Evolutionary conservation across 352 stramenopile genomes (phyloP), one percentile per base, ranked within the genome.

Genomic region (Phytophthora pini): DNA sequence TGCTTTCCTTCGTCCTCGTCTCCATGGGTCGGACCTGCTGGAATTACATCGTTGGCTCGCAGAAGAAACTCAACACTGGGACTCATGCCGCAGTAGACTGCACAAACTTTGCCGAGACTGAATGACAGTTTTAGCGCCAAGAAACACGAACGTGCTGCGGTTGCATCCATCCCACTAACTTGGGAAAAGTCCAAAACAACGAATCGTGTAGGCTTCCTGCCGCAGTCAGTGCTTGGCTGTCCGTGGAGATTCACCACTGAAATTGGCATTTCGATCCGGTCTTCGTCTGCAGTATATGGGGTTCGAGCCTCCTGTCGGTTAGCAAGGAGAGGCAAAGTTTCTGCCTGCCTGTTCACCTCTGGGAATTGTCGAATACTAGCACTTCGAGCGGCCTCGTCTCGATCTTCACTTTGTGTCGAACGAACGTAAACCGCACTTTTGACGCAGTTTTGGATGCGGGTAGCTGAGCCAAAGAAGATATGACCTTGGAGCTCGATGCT

Each of bases 91-190:
- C 80, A 88, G 24, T 89, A 92, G n/a, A 88, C 77, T 32, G 79
- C 75, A 20, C 70, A 74, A 45, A 92, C 70, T 2, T 72, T 66
- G 53, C 82, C 72, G 4, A 77, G 68, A 32, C 65, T 69, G 29
- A 92, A 87, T 2, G 88, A 70, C 43, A 87, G 67, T 45, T 92
- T 90, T 11, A 93, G 68, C 17, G 79, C 75, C 22, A 90, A 65
- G 50, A 93, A 93, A 46, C 84, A 92, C 1, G 79, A 89, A 6
- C 85, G 66, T 2, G 84, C 81, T 13, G 87, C 86, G 4, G 87
- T 95, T 10, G 84, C 83, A 56, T 95, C 87, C 64, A 95, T 77
- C 1, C 87, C 87, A 4, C 72, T 93, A n/a, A 95, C 87, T 47
- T 76, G 72, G 15, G 79, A 76, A 54, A 95, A 94, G 56, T 95